phyloP scores from a whole-genome alignment of 163 green algal genomes.

The Prototheca cutis region DNA sequence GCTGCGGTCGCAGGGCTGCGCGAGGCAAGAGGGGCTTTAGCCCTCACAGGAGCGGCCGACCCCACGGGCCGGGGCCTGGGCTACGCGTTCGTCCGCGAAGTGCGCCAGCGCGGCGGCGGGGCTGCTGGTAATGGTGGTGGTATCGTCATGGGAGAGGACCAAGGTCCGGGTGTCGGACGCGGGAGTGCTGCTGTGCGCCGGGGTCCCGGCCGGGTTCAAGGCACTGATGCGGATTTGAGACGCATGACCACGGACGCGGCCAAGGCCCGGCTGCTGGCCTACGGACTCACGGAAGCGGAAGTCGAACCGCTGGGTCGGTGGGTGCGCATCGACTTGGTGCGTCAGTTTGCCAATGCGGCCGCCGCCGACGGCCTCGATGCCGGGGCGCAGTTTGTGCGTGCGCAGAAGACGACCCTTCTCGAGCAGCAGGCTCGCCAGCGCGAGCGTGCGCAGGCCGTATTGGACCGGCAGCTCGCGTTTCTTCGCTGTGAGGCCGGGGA shows the following conservation, averaged over 20 bases:
- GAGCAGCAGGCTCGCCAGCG: conserved; percentile 23
- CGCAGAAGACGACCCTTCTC: conserved; percentile 27
- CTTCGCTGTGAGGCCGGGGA: conserved; percentile 22
- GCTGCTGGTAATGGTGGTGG: conserved; percentile 15
- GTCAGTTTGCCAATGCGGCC: conserved; percentile 26
- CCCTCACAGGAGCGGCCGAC: conserved; percentile 19
- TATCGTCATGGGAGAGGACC: no score
- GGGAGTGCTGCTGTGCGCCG: no score
- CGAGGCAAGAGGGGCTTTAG: conserved; percentile 5
- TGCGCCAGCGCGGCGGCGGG: conserved; percentile 16
- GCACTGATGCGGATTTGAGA: conserved; percentile 31
- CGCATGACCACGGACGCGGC: conserved; percentile 32
- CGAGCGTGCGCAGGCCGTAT: conserved; percentile 24
- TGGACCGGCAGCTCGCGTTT: conserved; percentile 16
- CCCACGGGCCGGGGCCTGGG: conserved; percentile 27
- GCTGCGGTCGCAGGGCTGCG: conserved; percentile 23
- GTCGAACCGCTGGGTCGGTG: conserved; percentile 24
- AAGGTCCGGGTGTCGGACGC: no score
- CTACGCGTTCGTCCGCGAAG: conserved; percentile 28
- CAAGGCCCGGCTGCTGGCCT: conserved; percentile 20
- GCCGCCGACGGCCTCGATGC: conserved; percentile 14
- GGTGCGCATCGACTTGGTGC: conserved; percentile 25
- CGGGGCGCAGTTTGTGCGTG: conserved; percentile 23
- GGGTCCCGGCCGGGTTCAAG: conserved; percentile 28
- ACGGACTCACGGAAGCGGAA: conserved; percentile 22